Evolutionary conservation across 2,329 filamentous ascomycete genomes (phyloP), one percentile per base, ranked within the genome.

Genomic region (Aquanectria penicillioides): DNA sequence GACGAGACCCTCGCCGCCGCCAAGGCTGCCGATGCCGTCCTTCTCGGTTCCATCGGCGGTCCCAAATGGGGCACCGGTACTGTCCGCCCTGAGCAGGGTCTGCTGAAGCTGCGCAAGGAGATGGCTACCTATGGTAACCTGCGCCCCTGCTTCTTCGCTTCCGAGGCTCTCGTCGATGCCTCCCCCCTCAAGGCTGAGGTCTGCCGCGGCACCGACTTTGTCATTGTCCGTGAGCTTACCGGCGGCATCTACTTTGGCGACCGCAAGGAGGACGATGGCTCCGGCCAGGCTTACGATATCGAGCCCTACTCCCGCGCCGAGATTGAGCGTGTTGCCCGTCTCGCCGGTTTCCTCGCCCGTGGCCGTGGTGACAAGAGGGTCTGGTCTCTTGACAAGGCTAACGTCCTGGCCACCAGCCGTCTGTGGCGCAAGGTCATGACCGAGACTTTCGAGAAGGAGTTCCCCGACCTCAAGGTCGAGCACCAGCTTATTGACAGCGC

Each of bases 211-310:
- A 93, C 92, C 69, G 91, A 98, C 83, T 92, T 98, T 80, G 92
- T 91, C 79, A 90, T 98, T 73, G 89, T 98, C 62, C 92, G 94
- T 44, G 94, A 98, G 79, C 79, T 97, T 49, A 97, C 94, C 0
- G 91, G 92, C 17, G 94, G 94, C 41, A 94, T 97, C 77, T 97
- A 98, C 84, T 98, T 98, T 77, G 94, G 94, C 46, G 93, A 96
- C 43, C 86, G 93, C 56, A 90, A 88, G 69, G 94, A 74, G 52
- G 65, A 73, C 71, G 89, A 91, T 48, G 92, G 90, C 57, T 87
- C 87, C 62, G 92, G 88, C 60, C 82, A 81, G 61, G 94, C 94
- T 2, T 83, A 88, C 78, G 94, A 98, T 79, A 94, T 89, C 1
- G 93, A 97, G 80, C 88, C 91, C 15, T 98, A 97, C 83, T 90